Percentiles rank a stretch among this genome's conserved stretches.
These are phyloP conservation scores for Sherardia arvensis DNA, from an alignment of 257 asterid genomes.

Conservation along the genomic window DNA sequence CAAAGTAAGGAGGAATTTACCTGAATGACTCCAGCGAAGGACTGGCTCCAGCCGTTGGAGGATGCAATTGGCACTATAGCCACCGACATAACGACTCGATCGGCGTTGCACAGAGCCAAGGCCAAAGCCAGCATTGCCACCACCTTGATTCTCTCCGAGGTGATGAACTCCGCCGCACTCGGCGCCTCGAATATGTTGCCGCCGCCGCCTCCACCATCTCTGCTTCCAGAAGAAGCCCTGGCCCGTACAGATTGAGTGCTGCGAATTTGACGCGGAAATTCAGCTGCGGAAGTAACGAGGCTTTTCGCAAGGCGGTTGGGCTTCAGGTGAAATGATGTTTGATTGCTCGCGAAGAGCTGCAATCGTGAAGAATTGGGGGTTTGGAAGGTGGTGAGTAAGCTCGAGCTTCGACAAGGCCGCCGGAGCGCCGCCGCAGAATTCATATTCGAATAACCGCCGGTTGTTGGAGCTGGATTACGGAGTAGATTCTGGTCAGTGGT, in stretches of 20 bases:
- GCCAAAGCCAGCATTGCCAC: conserved; percentile 93
- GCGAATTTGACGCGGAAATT: conserved; percentile 5
- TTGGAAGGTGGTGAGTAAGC: background rate
- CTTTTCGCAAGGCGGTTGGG: background rate
- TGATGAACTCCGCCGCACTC: conserved; percentile 63
- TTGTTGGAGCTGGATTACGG: background rate
- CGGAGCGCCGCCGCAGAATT: conserved; percentile 14
- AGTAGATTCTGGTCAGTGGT: background rate
- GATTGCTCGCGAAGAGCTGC: background rate
- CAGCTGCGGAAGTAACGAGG: background rate
- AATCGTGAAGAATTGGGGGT: background rate
- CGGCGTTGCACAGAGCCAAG: conserved; percentile 89
- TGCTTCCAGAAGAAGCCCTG: conserved; percentile 14
- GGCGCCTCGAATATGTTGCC: conserved; percentile 27
- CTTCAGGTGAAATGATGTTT: background rate
- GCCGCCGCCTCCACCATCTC: background rate
- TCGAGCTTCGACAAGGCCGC: conserved; percentile 4
- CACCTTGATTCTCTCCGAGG: conserved; percentile 97
- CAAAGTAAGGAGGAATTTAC: conserved; percentile 22
- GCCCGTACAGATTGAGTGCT: background rate
- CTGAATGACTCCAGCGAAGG: conserved; percentile 93
- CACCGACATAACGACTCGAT: conserved; percentile 97
- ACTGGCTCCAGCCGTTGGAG: conserved; percentile 79
- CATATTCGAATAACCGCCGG: conserved; percentile 4
- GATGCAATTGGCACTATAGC: conserved; percentile 82